Evolutionary conservation across 2,329 filamentous ascomycete species (phyloP).

Genomic region (Tolypocladium guangdongense): DNA sequence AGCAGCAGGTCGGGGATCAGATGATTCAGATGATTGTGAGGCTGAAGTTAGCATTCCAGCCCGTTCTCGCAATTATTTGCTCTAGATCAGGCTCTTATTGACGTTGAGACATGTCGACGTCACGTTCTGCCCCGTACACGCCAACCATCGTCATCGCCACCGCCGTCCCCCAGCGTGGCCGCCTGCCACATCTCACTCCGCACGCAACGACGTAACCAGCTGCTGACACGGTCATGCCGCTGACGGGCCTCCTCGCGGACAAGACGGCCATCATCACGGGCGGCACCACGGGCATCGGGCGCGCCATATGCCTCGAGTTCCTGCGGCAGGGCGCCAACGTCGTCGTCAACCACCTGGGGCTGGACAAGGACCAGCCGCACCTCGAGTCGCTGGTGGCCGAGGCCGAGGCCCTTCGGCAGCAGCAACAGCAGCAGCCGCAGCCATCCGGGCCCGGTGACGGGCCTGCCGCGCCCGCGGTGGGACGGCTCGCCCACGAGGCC

Average conservation of each 20-base stretch:
- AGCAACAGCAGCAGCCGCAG: neutral
- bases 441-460: no score
- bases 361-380: slow-evolving; percentile 38
- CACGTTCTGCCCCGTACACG: neutral
- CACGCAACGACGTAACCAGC: neutral
- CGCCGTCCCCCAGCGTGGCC: neutral
- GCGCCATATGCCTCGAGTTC: slow-evolving; percentile 73
- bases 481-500: slow-evolving; percentile 53
- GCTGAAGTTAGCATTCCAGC: neutral
- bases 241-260: slow-evolving; percentile 48
- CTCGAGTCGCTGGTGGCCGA: slow-evolving; percentile 42
- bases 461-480: slow-evolving; percentile 17
- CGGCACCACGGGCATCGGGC: slow-evolving; percentile 75
- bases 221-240: slow-evolving; percentile 25
- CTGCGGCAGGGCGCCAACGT: slow-evolving; percentile 68
- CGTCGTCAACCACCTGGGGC: slow-evolving; percentile 68
- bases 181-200: neutral
- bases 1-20: neutral
- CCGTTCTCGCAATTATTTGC: neutral
- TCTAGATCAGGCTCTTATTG: no score
- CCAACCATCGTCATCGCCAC: neutral
- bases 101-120: neutral
- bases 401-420: slow-evolving; percentile 29
- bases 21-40: no score
- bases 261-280: slow-evolving; percentile 84